Base-by-base conservation (phyloP, 2,329 filamentous ascomycete species). In the Sphaerulina musiva region DNA sequence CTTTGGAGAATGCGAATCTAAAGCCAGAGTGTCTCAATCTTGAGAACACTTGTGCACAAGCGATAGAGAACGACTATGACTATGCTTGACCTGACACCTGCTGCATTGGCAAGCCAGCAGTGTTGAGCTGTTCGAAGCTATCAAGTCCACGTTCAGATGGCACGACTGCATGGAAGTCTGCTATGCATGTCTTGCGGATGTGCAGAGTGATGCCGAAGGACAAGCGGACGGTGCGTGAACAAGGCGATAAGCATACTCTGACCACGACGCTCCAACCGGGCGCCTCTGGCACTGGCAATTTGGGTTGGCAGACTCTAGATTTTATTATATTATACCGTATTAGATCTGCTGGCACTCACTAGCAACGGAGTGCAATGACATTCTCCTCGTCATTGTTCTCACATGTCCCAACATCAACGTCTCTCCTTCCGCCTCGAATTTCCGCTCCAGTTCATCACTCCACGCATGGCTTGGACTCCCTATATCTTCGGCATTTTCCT, bases 401-500 rank as follows among this genome's bases (percentile, higher is more conserved):
- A 29, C 26, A 29, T 29, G 6, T 7, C 6, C 26, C 26, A 6
- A 29, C 1, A 29, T 29, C 26, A 29, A 4, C 10, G 34, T 10
- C 4, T 10, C 34, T 11, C 10, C 34, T 11, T 11, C 6, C 34
- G 4, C 8, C 34, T 10, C 34, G 10, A 38, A n/a, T 12, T 11
- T 38, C 5, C 34, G 34, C 34, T 38, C 34, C 5, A 11, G 1
- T 38, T 38, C 5, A 38, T 5, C 26, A 29, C 4, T 29, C 12
- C 34, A 38, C 8, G 34, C 6, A 26, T 29, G 26, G 6, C 26
- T 29, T 29, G 3, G 5, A 29, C 1, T 45, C 2, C 29, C 47
- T 50, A 46, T 29, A 62, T 62, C 69, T 85, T 87, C 0, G 83
- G 81, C 73, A 86, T 78, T 72, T 89, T 95, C 74, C 82, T 87